phyloP scores from a whole-genome alignment of 2,329 filamentous ascomycete genomes.

The Chaetomiaceae sp. region DNA sequence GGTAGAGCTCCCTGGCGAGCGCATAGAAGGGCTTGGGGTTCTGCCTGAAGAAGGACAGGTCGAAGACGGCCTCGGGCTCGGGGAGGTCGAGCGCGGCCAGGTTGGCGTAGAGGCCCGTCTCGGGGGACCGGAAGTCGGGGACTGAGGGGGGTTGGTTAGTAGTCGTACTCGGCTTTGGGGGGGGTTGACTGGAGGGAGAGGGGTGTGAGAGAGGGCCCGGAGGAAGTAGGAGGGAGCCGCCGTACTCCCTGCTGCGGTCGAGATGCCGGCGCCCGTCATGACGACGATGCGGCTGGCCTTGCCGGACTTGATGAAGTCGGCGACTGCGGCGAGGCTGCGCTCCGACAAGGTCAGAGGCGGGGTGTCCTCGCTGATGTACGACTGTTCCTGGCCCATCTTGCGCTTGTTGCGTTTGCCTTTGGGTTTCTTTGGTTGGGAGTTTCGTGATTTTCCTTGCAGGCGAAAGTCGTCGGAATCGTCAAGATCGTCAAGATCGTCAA shows the following conservation, averaged over 20 bases:
- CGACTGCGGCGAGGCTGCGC: slow-evolving; percentile 68
- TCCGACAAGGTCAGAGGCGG: slow-evolving; percentile 61
- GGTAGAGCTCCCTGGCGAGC: slow-evolving; percentile 86
- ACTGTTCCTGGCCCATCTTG: slow-evolving; percentile 82
- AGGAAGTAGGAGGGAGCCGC: slow-evolving; percentile 28
- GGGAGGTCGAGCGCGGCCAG: slow-evolving; percentile 80
- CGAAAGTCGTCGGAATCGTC: slow-evolving; percentile 20
- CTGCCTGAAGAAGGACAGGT: slow-evolving; percentile 80
- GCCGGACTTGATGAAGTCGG: slow-evolving; percentile 72
- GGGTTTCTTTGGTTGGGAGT: slow-evolving; percentile 12
- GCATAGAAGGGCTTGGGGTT: slow-evolving; percentile 90
- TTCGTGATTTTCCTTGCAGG: slow-evolving; percentile 14
- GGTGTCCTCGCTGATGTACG: slow-evolving; percentile 61
- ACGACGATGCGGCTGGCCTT: slow-evolving; percentile 70
- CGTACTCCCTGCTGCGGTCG: slow-evolving; percentile 65
- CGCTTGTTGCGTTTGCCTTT: slow-evolving; percentile 14
- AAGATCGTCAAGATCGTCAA: slow-evolving; percentile 13
- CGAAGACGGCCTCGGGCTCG: slow-evolving; percentile 89
- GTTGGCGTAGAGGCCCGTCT: slow-evolving; percentile 91
- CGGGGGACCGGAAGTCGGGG: slow-evolving; percentile 90
- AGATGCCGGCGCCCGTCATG: slow-evolving; percentile 87
- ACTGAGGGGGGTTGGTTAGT: slow-evolving; percentile 47
- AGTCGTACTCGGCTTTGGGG: neutral
- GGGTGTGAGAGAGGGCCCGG: neutral
- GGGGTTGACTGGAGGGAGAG: neutral